Percentiles rank a stretch among this genome's conserved stretches.
Evolutionary conservation across 108 stramenopile genomes (phyloP).

Genomic region (Cyclostephanos invisitatus): DNA sequence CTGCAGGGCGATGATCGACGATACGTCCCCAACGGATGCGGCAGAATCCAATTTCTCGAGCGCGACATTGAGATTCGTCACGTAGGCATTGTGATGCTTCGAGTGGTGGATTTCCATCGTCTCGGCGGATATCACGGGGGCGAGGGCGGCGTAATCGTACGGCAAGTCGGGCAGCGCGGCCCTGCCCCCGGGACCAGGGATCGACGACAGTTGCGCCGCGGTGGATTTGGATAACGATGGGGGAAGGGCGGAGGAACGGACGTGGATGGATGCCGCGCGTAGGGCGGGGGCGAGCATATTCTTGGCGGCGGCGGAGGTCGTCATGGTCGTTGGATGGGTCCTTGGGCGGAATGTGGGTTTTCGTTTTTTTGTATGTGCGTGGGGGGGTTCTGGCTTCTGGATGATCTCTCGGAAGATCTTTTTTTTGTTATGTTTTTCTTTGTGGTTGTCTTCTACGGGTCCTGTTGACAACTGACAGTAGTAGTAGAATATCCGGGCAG

Average conservation of each 20-base stretch:
- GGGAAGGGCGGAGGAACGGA: conserved; percentile 75
- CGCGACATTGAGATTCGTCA: conserved; percentile 89
- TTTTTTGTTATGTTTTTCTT: too few species aligned
- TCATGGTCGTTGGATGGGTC: neutral
- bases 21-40: conserved; percentile 72
- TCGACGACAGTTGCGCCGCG: conserved; percentile 72
- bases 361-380: neutral
- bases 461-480: too few species aligned
- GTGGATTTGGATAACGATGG: conserved; percentile 57
- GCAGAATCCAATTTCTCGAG: conserved; percentile 89
- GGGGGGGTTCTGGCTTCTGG: too few species aligned
- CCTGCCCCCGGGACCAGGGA: conserved; percentile 62
- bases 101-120: conserved; percentile 96
- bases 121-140: conserved; percentile 88
- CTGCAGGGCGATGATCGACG: conserved; percentile 71
- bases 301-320: conserved; percentile 49
- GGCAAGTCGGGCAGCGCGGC: conserved; percentile 84
- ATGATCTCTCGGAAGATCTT: too few species aligned
- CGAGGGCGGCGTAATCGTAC: conserved; percentile 90
- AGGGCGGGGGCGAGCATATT: conserved; percentile 71
- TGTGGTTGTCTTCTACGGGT: too few species aligned
- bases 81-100: conserved; percentile 95
- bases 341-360: neutral
- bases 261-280: conserved; percentile 72
- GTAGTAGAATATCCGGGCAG: too few species aligned